Base-by-base conservation (phyloP, 2,329 filamentous ascomycete genomes). In the Alternaria viburni region DNA sequence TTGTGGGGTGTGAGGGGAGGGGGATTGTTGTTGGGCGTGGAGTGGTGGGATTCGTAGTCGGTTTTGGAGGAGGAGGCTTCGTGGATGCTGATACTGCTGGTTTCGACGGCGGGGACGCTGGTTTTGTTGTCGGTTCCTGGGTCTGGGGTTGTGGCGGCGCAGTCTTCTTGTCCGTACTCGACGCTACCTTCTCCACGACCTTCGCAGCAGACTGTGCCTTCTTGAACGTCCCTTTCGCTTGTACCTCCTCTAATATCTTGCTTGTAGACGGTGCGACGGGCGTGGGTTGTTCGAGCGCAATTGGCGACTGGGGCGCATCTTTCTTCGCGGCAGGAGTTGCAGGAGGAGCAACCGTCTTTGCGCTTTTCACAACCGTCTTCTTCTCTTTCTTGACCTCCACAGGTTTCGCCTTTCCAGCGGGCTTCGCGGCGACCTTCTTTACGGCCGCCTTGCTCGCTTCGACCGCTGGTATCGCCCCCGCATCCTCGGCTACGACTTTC, bases 211-310 rank as follows among this genome's bases (percentile, higher is more conserved):
- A n/a, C n/a, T 50, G 19, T 7, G 59, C 25, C 8, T 58, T 61
- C 47, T 68, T 70, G 32, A 77, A 57, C 1, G 71, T 68, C 11
- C 72, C 71, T n/a, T 63, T 71, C 13, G 69, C 66, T 32, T 64
- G 69, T 10, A 79, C 75, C 26, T 77, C 55, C 3, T 74, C 67
- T 51, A 78, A 28, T 57, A 78, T 78, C 68, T 72, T 76, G 70
- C 75, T 79, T 25, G 66, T 68, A 9, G 64, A 41, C 3, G 71
- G 70, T 21, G 71, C 67, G 41, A 60, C 79, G 65, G 64, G 77
- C 70, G 70, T 80, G 69, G 50, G 41, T 45, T 61, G 56, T 51
- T 57, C 45, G 26, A 51, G 44, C 28, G 61, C 49, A n/a, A 51
- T 50, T 21, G 52, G 50, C 10, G 56, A 41, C n/a, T 58, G 47